Evolutionary conservation across 257 asterid species (phyloP).

Genomic region (Solanum chmielewskii): DNA sequence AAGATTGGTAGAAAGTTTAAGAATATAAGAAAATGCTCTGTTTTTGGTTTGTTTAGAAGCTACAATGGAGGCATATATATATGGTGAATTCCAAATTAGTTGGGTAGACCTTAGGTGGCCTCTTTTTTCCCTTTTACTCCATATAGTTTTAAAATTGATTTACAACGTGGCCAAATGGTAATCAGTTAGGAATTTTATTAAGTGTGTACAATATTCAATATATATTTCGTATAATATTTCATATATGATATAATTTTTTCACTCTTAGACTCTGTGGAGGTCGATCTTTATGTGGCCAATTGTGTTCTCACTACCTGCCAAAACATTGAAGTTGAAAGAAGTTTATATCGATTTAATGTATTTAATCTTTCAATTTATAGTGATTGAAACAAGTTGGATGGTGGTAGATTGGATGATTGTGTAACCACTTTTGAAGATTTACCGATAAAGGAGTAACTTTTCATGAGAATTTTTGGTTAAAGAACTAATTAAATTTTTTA

Average conservation of each 20-base stretch:
- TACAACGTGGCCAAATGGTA: slow-evolving; percentile 38
- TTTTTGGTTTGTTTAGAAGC: not conserved
- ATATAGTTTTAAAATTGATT: slow-evolving; percentile 25
- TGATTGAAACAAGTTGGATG: slow-evolving; percentile 16
- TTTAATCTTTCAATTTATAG: not conserved
- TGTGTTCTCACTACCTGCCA: slow-evolving; percentile 18
- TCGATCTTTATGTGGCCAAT: slow-evolving; percentile 17
- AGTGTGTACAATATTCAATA: too few species aligned
- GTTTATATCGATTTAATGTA: not conserved
- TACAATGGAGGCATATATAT: not conserved
- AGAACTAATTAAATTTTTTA: not conserved
- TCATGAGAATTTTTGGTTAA: not conserved
- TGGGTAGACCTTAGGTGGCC: slow-evolving; percentile 30
- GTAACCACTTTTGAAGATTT: slow-evolving; percentile 7
- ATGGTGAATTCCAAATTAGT: slow-evolving; percentile 36
- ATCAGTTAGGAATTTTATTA: not conserved
- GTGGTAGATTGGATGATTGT: slow-evolving; percentile 20
- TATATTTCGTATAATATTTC: too few species aligned
- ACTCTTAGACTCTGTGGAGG: not conserved
- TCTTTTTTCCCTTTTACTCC: not conserved
- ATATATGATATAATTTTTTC: too few species aligned
- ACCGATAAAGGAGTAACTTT: not conserved
- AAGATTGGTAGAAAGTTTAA: not conserved
- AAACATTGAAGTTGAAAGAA: not conserved
- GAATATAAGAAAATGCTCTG: not conserved